Evolutionary conservation across 169 alveolate species (phyloP).

Genomic region (Plasmodium knowlesi): DNA sequence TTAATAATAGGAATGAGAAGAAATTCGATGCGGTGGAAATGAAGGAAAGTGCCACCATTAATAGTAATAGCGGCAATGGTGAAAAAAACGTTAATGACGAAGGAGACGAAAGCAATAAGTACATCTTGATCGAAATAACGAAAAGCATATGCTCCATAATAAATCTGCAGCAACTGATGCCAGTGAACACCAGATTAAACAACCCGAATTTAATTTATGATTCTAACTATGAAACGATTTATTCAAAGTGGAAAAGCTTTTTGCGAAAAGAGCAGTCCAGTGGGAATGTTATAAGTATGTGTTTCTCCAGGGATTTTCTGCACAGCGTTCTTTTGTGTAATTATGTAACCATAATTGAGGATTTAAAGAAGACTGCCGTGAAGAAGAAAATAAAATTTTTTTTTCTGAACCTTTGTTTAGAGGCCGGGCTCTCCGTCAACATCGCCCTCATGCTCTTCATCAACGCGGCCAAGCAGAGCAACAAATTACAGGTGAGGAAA

Average conservation of each 20-base stretch:
- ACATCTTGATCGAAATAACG: slow-evolving; percentile 37
- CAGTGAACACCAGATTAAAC: slow-evolving; percentile 18
- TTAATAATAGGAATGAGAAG: not conserved
- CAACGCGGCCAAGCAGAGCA: slow-evolving; percentile 50
- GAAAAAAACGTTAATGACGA: not conserved
- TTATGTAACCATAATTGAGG: slow-evolving; percentile 61
- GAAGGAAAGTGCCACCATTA: not conserved
- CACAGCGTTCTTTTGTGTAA: slow-evolving; percentile 45
- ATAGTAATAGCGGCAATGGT: not conserved
- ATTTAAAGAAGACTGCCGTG: slow-evolving; percentile 62
- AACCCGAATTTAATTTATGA: slow-evolving; percentile 60
- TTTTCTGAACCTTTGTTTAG: slow-evolving; percentile 47
- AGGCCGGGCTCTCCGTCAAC: slow-evolving; percentile 33
- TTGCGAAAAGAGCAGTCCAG: slow-evolving; percentile 64
- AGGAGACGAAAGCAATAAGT: slow-evolving; percentile 16
- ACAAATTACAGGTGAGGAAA: slow-evolving; percentile 37
- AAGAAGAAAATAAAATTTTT: slow-evolving; percentile 57
- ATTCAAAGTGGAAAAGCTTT: slow-evolving; percentile 62
- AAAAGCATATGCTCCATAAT: slow-evolving; percentile 63
- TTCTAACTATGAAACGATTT: slow-evolving; percentile 41
- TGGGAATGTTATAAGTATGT: slow-evolving; percentile 55
- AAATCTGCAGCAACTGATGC: slow-evolving; percentile 35
- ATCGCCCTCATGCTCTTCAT: slow-evolving; percentile 53
- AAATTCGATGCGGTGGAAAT: not conserved
- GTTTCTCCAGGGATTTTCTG: slow-evolving; percentile 64